Evolutionary conservation across 1,139 yeast species (phyloP).

Genomic region (Pichia sp.): DNA sequence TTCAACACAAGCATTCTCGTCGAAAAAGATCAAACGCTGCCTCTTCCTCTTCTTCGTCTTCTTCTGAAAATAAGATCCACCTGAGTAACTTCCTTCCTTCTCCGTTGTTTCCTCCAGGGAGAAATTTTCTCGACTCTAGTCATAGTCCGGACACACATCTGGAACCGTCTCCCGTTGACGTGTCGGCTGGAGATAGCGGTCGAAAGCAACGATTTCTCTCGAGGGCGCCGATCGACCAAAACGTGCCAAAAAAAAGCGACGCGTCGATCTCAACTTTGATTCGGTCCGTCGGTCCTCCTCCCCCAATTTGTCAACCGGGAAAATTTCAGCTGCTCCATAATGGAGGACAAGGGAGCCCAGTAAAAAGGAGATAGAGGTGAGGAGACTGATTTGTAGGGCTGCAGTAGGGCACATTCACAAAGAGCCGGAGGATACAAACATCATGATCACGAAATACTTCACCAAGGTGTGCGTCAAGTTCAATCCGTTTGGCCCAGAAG

Average conservation of each 20-base stretch:
- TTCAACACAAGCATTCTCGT: background rate
- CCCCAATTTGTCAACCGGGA: background rate
- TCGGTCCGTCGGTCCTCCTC: background rate
- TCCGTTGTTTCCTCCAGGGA: background rate
- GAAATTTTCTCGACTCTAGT: background rate
- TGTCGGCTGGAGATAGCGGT: background rate
- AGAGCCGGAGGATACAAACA: background rate
- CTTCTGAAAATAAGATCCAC: background rate
- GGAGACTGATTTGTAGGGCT: background rate
- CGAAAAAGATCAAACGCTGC: background rate
- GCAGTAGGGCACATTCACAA: background rate
- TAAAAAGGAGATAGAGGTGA: background rate
- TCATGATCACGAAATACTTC: constrained; percentile 83
- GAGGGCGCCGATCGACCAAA: constrained; percentile 1
- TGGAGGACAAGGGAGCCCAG: background rate
- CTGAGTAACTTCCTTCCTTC: background rate
- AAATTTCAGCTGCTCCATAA: background rate
- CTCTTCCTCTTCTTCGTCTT: background rate
- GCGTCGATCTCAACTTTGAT: background rate
- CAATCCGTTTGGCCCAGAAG: constrained; percentile 72
- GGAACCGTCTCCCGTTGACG: background rate
- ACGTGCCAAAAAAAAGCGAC: background rate
- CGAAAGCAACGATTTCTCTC: background rate
- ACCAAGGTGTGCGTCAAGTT: constrained; percentile 71
- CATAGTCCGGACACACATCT: background rate